These are phyloP conservation scores for Verticillium isaacii DNA, from an alignment of 2,329 filamentous ascomycete species.

Conservation along the genomic window DNA sequence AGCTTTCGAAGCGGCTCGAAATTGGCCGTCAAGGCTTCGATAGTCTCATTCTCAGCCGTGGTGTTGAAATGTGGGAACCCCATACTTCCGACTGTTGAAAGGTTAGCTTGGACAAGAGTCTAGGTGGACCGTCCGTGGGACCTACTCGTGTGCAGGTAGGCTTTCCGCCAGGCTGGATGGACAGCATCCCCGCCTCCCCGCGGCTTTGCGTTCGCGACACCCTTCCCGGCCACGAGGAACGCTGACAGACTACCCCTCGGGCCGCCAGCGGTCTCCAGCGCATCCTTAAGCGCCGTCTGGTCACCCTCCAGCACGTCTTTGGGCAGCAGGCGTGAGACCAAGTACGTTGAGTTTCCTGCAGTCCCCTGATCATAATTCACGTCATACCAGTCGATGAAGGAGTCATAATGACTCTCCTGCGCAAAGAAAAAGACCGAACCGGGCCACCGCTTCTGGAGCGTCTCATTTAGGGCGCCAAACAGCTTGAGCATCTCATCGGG, in stretches of 20 bases:
- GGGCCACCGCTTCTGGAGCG: slow-evolving; percentile 33
- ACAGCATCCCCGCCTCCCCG: slow-evolving; percentile 38
- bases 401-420: slow-evolving; percentile 17
- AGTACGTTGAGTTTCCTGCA: slow-evolving; percentile 28
- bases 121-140: slow-evolving; percentile 4
- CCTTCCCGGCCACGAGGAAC: slow-evolving; percentile 38
- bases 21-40: slow-evolving; percentile 17
- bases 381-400: slow-evolving; percentile 32
- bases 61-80: slow-evolving; percentile 26
- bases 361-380: slow-evolving; percentile 27
- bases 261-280: slow-evolving; percentile 25
- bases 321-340: slow-evolving; percentile 41
- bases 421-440: slow-evolving; percentile 14
- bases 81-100: slow-evolving; percentile 20
- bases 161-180: slow-evolving; percentile 44
- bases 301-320: slow-evolving; percentile 27
- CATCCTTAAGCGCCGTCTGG: slow-evolving; percentile 26
- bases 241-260: slow-evolving; percentile 20
- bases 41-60: slow-evolving; percentile 19
- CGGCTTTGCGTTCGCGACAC: slow-evolving; percentile 35
- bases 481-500: slow-evolving; percentile 18
- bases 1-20: slow-evolving; percentile 28
- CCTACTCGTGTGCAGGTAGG: slow-evolving; percentile 32
- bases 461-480: slow-evolving; percentile 29
- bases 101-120: slow-evolving; percentile 5